Conservation (phyloP, 371 early-diverging fungal species). For the Massospora cicadina region DNA sequence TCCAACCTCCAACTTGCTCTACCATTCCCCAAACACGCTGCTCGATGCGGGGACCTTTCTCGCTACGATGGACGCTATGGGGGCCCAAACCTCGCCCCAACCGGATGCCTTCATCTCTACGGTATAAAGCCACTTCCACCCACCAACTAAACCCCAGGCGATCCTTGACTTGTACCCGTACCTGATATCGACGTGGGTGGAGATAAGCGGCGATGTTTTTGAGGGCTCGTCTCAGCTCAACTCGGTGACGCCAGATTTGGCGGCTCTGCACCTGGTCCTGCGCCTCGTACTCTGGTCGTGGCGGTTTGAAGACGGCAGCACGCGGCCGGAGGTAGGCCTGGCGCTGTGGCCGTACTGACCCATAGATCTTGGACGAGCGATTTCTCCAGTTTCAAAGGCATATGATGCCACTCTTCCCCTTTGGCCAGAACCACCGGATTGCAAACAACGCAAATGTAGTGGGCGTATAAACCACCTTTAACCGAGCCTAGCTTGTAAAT, state of each 20-base stretch:
- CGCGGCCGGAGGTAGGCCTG: neutral
- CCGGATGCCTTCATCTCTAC: neutral
- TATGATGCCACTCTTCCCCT: neutral
- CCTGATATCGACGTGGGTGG: neutral
- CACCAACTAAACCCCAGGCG: neutral
- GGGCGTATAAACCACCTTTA: neutral
- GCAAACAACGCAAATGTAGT: neutral
- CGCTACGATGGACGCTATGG: neutral
- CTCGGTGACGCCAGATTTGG: neutral
- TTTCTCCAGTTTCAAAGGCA: neutral
- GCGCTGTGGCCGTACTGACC: neutral
- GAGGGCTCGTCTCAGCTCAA: neutral
- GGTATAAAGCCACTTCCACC: neutral
- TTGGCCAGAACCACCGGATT: neutral
- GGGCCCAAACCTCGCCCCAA: neutral
- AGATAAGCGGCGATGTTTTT: neutral
- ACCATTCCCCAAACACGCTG: neutral
- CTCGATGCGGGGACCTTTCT: neutral
- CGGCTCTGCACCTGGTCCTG: neutral
- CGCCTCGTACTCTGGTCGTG: neutral
- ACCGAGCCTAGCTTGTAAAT: neutral
- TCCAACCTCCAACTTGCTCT: neutral
- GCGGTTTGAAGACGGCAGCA: neutral
- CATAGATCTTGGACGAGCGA: neutral
- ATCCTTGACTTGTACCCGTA: neutral